These are phyloP conservation scores for Populus alba DNA, from an alignment of 345 rosid genomes.

Conservation along the genomic window DNA sequence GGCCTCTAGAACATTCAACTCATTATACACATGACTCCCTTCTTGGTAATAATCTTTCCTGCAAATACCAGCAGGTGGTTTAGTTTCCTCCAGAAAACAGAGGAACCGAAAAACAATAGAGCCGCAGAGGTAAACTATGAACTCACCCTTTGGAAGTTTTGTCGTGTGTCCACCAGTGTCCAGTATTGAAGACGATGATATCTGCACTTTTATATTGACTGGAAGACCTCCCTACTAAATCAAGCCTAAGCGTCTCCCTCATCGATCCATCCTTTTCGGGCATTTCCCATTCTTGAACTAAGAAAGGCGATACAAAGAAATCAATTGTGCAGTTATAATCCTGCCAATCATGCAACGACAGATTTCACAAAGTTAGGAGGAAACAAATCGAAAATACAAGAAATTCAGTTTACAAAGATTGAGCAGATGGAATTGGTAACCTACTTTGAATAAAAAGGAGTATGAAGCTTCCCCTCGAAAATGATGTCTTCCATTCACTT, in stretches of 20 bases:
- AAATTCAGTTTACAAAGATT: not conserved
- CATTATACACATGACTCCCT: slow-evolving; percentile 72
- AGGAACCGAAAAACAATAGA: not conserved
- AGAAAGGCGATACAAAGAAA: slow-evolving; percentile 86
- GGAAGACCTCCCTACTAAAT: slow-evolving; percentile 68
- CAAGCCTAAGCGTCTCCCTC: slow-evolving; percentile 91
- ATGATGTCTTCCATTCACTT: slow-evolving; percentile 64
- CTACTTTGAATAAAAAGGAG: slow-evolving; percentile 80
- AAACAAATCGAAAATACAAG: not conserved
- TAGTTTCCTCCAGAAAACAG: not conserved
- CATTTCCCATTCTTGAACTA: slow-evolving; percentile 90
- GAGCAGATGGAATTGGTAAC: slow-evolving; percentile 8
- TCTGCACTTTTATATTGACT: slow-evolving; percentile 72
- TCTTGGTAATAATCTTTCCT: slow-evolving; percentile 95
- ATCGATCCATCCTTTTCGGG: slow-evolving; percentile 48
- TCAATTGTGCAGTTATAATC: slow-evolving; percentile 74
- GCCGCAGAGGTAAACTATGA: not conserved
- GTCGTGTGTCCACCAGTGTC: slow-evolving; percentile 99
- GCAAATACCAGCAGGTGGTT: slow-evolving; percentile 18
- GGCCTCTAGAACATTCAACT: slow-evolving; percentile 83
- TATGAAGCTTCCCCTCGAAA: slow-evolving; percentile 84
- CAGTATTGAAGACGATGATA: slow-evolving; percentile 80
- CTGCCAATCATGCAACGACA: slow-evolving; percentile 34
- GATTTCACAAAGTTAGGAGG: not conserved
- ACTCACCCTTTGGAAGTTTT: slow-evolving; percentile 86